Evolutionary conservation across 2,329 filamentous ascomycete genomes (phyloP).

Genomic region (Hymenoscyphus repandus): DNA sequence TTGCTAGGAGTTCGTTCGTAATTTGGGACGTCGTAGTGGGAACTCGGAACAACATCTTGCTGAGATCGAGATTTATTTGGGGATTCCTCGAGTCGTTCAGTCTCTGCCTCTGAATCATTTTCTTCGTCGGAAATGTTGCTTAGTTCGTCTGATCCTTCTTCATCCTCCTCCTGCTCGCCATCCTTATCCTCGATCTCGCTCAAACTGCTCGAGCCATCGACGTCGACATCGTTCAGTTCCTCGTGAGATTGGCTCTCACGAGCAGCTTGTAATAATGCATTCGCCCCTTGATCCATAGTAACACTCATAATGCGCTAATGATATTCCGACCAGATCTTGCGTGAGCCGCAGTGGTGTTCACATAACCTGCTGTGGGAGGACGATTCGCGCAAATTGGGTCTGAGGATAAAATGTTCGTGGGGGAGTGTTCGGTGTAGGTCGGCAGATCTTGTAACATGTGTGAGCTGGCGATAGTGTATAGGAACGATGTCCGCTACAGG

Average conservation of each 20-base stretch:
- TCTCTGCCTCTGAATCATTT: slow-evolving; percentile 82
- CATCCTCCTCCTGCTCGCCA: slow-evolving; percentile 55
- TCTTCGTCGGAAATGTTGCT: slow-evolving; percentile 46
- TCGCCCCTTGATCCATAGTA: slow-evolving; percentile 24
- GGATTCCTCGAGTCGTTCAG: slow-evolving; percentile 87
- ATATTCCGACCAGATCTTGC: slow-evolving; percentile 21
- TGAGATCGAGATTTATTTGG: slow-evolving; percentile 59
- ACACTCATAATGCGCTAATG: slow-evolving; percentile 26
- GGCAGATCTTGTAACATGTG: slow-evolving; percentile 7
- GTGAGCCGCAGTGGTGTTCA: slow-evolving; percentile 20
- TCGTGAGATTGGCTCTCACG: slow-evolving; percentile 22
- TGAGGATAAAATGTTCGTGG: background rate
- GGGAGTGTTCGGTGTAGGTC: background rate
- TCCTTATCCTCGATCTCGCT: slow-evolving; percentile 86
- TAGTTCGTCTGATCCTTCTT: slow-evolving; percentile 32
- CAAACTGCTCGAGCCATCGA: slow-evolving; percentile 77
- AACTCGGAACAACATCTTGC: slow-evolving; percentile 54
- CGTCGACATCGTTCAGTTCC: slow-evolving; percentile 30
- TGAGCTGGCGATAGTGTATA: slow-evolving; percentile 2
- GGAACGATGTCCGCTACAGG: background rate
- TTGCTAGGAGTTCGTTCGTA: slow-evolving; percentile 73
- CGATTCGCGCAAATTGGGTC: slow-evolving; percentile 9
- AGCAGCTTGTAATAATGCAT: slow-evolving; percentile 27
- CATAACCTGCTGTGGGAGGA: slow-evolving; percentile 24
- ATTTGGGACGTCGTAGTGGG: slow-evolving; percentile 46